Conservation (phyloP, 2,329 filamentous ascomycete species). For the Pleoardoris graminearum region DNA sequence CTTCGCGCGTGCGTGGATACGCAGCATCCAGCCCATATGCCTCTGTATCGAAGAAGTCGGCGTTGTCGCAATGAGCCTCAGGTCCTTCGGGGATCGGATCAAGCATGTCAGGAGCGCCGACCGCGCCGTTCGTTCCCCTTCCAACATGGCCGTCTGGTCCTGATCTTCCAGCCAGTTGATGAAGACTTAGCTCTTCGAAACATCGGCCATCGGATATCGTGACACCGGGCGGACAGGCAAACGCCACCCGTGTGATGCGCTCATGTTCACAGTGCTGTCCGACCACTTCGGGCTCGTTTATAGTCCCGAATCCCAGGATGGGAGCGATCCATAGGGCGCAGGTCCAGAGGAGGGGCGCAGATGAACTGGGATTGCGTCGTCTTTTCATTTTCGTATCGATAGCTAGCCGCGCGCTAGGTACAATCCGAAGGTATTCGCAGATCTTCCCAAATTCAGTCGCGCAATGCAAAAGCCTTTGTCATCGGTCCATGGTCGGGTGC, state of each 20-base stretch:
- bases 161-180: conserved; percentile 26
- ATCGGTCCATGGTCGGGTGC: neutral
- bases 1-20: conserved; percentile 26
- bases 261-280: conserved; percentile 34
- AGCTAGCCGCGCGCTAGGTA: conserved; percentile 3
- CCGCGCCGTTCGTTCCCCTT: conserved; percentile 27
- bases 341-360: neutral
- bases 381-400: conserved; percentile 7
- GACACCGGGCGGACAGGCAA: conserved; percentile 19
- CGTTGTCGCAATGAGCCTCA: conserved; percentile 33
- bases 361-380: neutral
- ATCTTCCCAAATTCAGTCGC: conserved; percentile 1
- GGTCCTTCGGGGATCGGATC: conserved; percentile 28
- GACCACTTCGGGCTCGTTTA: conserved; percentile 26
- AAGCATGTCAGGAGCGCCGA: conserved; percentile 30
- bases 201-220: conserved; percentile 24
- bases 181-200: conserved; percentile 25
- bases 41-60: conserved; percentile 27
- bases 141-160: conserved; percentile 22
- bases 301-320: conserved; percentile 22
- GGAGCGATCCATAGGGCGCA: neutral
- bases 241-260: conserved; percentile 26
- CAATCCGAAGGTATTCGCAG: neutral
- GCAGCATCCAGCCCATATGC: conserved; percentile 13
- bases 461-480: neutral